Conservation (phyloP, 257 asterid species). For the Solanum arcanum region DNA sequence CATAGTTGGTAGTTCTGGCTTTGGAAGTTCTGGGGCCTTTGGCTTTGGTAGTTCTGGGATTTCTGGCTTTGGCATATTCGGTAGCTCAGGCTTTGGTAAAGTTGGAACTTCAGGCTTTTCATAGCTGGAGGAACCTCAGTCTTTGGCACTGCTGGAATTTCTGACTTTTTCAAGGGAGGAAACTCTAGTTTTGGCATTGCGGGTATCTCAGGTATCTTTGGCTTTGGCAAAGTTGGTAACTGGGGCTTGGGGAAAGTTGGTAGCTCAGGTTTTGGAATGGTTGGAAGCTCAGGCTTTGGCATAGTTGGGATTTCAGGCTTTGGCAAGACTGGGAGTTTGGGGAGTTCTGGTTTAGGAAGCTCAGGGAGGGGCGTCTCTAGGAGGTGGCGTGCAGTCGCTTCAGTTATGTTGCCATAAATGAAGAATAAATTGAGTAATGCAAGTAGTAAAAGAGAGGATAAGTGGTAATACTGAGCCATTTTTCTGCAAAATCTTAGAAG, state of each 20-base stretch:
- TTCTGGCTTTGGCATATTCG: neutral
- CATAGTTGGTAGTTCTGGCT: neutral
- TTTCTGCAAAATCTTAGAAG: neutral
- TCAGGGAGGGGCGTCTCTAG: neutral
- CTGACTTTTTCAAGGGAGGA: neutral
- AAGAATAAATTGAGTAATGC: neutral
- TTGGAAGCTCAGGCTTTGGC: neutral
- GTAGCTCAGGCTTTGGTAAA: too few species aligned
- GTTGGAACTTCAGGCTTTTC: neutral
- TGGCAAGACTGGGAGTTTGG: neutral
- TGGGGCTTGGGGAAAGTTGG: neutral
- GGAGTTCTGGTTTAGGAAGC: neutral
- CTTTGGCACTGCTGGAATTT: neutral
- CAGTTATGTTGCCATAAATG: slow-evolving; percentile 1
- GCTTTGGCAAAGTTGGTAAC: neutral
- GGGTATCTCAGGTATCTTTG: neutral
- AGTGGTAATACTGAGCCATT: neutral
- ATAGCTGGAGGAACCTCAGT: neutral
- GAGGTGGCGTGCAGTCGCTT: neutral
- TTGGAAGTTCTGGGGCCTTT: neutral
- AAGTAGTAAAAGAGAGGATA: neutral
- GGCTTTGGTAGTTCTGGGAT: neutral
- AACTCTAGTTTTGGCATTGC: neutral
- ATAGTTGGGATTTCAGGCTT: neutral
- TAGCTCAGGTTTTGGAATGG: neutral